Percentiles rank a stretch among this genome's conserved stretches.
Evolutionary conservation across 371 early-diverging fungal genomes (phyloP).

Genomic region (Mortierella sp.): DNA sequence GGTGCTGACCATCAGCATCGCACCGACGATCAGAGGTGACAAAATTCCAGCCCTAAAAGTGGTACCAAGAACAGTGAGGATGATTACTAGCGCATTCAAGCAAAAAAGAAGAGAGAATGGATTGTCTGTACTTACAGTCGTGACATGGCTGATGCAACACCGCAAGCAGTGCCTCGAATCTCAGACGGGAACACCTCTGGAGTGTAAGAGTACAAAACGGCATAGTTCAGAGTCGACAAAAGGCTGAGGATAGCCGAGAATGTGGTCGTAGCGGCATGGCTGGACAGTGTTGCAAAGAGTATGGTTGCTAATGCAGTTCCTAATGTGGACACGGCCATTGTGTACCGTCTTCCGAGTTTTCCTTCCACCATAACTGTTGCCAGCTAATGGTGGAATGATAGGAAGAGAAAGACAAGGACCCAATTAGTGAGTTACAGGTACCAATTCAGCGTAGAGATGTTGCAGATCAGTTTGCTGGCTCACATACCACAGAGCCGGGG

Average conservation of each 20-base stretch:
- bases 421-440: no score
- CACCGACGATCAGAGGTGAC: conserved; percentile 81
- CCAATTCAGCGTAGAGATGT: no score
- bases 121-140: conserved; percentile 59
- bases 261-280: conserved; percentile 65
- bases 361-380: conserved; percentile 83
- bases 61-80: no score
- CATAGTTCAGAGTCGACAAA: conserved; percentile 82
- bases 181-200: conserved; percentile 87
- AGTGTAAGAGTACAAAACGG: conserved; percentile 88
- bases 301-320: conserved; percentile 74
- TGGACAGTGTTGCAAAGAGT: conserved; percentile 67
- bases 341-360: conserved; percentile 80
- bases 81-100: no score
- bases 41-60: conserved; percentile 69
- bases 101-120: background rate
- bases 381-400: conserved; percentile 49
- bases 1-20: conserved; percentile 64
- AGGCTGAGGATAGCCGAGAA: conserved; percentile 77
- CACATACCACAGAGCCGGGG: conserved; percentile 80
- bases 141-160: conserved; percentile 81
- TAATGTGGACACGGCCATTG: conserved; percentile 82
- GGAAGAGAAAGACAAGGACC: background rate
- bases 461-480: no score
- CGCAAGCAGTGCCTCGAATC: conserved; percentile 84